A percentile compares a stretch with the other conserved stretches of the same genome.
phyloP scores from a whole-genome alignment of 192 early-diverging fungal genomes.

The Chytriomyces hyalinus region DNA sequence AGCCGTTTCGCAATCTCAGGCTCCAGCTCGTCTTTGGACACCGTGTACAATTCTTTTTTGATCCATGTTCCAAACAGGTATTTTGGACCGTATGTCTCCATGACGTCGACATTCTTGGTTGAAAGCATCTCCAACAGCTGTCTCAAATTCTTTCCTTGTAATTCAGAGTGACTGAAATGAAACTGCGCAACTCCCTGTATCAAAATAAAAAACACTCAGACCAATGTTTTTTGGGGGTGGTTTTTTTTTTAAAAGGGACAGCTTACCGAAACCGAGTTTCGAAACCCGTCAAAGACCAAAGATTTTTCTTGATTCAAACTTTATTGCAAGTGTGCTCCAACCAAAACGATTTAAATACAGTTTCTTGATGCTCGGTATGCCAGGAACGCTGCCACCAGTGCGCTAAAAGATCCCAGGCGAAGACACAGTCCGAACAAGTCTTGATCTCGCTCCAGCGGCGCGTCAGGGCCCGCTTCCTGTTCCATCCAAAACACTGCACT shows the following conservation, averaged over 20 bases:
- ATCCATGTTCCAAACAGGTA: constrained; percentile 60
- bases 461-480: constrained; percentile 46
- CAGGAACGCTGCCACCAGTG: constrained; percentile 68
- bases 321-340: too few relatives aligned
- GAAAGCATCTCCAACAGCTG: constrained; percentile 49
- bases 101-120: constrained; percentile 22
- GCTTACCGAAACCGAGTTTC: constrained; percentile 49
- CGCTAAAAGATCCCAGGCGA: constrained; percentile 72
- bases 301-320: not conserved
- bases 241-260: not conserved
- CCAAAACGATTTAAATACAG: too few relatives aligned
- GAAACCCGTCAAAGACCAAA: constrained; percentile 50
- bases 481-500: constrained; percentile 75
- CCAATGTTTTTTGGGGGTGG: not conserved
- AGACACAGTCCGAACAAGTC: constrained; percentile 72
- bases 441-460: constrained; percentile 1
- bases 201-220: not conserved
- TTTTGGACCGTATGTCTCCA: constrained; percentile 32
- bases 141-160: constrained; percentile 42
- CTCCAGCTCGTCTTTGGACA: constrained; percentile 12
- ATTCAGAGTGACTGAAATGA: constrained; percentile 38
- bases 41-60: constrained; percentile 53
- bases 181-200: constrained; percentile 40
- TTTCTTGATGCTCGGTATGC: constrained; percentile 32
- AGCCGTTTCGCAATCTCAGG: constrained; percentile 35